Base-by-base conservation (phyloP, 345 rosid species). In the Acer negundo region DNA sequence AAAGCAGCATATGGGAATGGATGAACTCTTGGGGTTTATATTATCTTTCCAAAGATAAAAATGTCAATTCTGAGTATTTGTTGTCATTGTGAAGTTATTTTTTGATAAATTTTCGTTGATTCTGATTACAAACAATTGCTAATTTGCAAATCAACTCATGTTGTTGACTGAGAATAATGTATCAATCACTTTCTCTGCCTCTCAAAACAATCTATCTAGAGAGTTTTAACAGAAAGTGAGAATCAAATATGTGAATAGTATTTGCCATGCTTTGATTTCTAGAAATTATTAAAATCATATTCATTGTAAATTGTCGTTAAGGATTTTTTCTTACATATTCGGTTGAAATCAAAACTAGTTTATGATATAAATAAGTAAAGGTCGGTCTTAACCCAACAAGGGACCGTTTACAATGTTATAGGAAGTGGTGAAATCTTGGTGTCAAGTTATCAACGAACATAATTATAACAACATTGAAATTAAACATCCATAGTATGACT, bases 111-210 rank as follows among this genome's bases (percentile, higher is more conserved):
- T 75, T 85, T 84, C 76, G 70, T 76, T 71, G 49, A 75, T 83
- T 82, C 71, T 64, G 80, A 24, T 79, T 56, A 26, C 72, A 74
- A 70, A 67, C 69, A 35, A 17, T 58, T 81, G 74, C 82, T 69
- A 65, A 77, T 80, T 78, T 76, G 81, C 70, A 65, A 72, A 72
- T 82, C 80, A 78, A 66, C 77, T 64, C 66, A 42, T 70, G 80
- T 69, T 76, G 75, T 72, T 74, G 75, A 78, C 69, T 47, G 53
- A 56, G 66, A 84, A 83, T 79, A 88, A 84, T 84, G 80, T 72
- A 23, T 67, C 73, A 47, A 23, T 67, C 73, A 47, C 79, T 78
- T 77, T 70, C 82, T 87, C 68, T 80, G 80, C 74, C 56, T 46
- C 67, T 53, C 66, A 72, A 74, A 31, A 51, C 77, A 59, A 68